These are phyloP conservation scores for Dipteronia sinensis DNA, from an alignment of 345 rosid genomes.

Conservation along the genomic window DNA sequence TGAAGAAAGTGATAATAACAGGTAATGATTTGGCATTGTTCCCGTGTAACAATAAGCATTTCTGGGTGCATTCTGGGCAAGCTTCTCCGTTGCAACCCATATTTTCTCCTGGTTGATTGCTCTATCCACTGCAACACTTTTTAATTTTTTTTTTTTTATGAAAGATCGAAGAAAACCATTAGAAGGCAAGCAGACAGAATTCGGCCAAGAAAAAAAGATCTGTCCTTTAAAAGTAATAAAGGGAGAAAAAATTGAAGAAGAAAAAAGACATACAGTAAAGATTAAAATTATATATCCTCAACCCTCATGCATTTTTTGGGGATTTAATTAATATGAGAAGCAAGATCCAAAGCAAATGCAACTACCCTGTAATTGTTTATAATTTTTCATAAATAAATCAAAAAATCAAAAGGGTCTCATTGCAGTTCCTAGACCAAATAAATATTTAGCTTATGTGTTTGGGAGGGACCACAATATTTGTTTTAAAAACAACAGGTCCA, in stretches of 20 bases:
- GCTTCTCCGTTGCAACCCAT: constrained; percentile 28
- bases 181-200: neutral
- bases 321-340: neutral
- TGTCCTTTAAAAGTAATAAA: neutral
- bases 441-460: neutral
- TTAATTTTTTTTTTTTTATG: neutral
- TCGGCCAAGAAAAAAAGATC: neutral
- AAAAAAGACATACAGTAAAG: neutral
- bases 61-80: constrained; percentile 31
- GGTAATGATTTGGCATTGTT: constrained; percentile 13
- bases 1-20: constrained; percentile 37
- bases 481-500: no score
- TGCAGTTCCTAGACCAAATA: neutral
- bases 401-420: neutral
- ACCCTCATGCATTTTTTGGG: neutral
- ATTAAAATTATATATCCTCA: neutral
- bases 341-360: neutral
- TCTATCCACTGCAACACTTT: neutral
- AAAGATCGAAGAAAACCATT: neutral
- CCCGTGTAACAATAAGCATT: constrained; percentile 28
- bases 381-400: no score
- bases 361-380: no score
- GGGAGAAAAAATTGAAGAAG: neutral
- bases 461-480: neutral
- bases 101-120: neutral